Base-by-base conservation (phyloP, 2,329 filamentous ascomycete genomes). In the Calonectria pseudoturangicola region DNA sequence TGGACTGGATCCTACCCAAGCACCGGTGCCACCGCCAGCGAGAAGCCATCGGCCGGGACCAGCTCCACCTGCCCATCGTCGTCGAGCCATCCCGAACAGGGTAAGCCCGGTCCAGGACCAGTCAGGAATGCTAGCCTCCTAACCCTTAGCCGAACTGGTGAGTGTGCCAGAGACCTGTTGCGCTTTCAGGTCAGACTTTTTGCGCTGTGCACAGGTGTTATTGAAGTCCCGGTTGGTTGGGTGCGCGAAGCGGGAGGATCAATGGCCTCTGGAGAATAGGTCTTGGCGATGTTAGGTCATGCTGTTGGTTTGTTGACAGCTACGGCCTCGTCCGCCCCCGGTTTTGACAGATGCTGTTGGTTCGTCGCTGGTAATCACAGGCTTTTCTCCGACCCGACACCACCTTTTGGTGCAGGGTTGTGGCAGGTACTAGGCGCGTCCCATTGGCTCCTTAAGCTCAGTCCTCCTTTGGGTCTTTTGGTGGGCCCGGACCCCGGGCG, bases 351-450 rank as follows among this genome's bases (percentile, higher is more conserved):
- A 33, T 60, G 54, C 54, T 60, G 54, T 60, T 60, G 54, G 54
- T 60, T 60, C 54, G 21, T 60, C 13, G 54, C 54, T 60, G 54
- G 54, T 27, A 60, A 60, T 60, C 54, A 60, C 54, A 18, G 54
- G 54, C 54, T 60, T 60, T 60, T 60, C 54, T 60, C 54, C 54
- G 54, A 60, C 54, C 54, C 33, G 21, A 41, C 54, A 60, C 36
- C 33, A 60, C 36, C 9, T 41, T 41, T 25, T 27, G 54, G n/a
- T 13, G 54, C 54, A 48, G 75, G 74, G 76, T 39, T 73, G 69
- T 79, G 77, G 50, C 77, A 79, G 77, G 77, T 76, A 79, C 77
- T 68, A 72, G 39, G 51, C 13, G 43, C 15, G 54, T 56, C 48
- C 73, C 74, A 79, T 79, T 79, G 77, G 77, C 47, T 60, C 27